Base-by-base conservation (phyloP, 306 rosid species). In the Casuarina glauca region DNA sequence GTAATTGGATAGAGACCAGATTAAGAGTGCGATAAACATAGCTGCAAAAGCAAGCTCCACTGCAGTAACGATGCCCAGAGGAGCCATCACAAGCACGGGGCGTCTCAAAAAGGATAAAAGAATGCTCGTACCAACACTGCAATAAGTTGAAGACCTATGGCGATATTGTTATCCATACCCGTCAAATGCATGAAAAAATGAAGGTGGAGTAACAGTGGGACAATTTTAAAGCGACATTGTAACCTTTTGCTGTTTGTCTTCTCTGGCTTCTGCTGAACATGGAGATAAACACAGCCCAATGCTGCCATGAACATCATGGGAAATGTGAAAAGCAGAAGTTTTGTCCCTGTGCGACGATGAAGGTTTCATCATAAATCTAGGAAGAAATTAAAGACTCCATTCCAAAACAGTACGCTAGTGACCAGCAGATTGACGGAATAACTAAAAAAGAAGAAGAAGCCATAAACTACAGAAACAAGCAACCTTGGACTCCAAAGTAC, bases 1-100 rank as follows among this genome's bases (percentile, higher is more conserved):
- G 86, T 92, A 87, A 86, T 90, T 92, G 51, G 82, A 73, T 44
- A 90, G 89, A 69, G 97, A 87, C 92, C 96, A 92, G 48, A 86
- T 78, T 81, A 92, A 66, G 68, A 92, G 89, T 12, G 81, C 84
- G 38, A 57, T 60, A 78, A 90, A 90, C 89, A 90, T 87, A 72
- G 20, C 58, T 75, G 64, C 53, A 64, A 90, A 92, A 72, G 60
- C 67, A 62, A 84, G 76, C 90, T 90, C 97, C 82, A 83, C 64
- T n/a, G 81, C 35, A 11, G 83, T 87, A 3, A 92, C 82, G 61
- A 90, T 72, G 53, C 95, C 95, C 39, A 88, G 51, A 13, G 97
- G 89, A 75, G 89, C 79, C 78, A 75, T 89, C 35, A 84, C 87
- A 2, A 82, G 36, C 43, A 74, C 72, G 11, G 97, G 93, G 2